Evolutionary conservation across 1,284 basidiomycete species (phyloP).

Genomic region (Leccinum insolens): DNA sequence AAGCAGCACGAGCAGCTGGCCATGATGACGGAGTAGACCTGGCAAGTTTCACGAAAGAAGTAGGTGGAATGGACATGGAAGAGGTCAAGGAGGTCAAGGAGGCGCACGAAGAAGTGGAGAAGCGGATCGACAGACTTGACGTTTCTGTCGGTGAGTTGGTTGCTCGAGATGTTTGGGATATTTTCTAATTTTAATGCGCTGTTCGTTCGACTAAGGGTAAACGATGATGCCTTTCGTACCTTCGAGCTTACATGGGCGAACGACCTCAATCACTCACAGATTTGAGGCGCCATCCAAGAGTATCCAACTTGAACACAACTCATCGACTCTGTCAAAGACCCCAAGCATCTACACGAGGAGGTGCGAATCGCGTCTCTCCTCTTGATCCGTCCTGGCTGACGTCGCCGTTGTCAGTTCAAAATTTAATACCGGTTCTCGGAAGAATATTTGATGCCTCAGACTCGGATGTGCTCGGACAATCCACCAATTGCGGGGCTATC

Average conservation of each 20-base stretch:
- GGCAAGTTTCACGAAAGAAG: constrained; percentile 86
- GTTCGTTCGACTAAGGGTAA: constrained; percentile 89
- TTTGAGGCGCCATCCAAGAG: constrained; percentile 52
- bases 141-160: constrained; percentile 74
- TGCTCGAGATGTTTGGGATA: constrained; percentile 93
- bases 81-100: constrained; percentile 80
- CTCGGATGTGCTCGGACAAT: too few relatives aligned
- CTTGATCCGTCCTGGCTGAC: too few relatives aligned
- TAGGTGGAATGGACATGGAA: constrained; percentile 93
- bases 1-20: constrained; percentile 85
- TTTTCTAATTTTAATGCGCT: constrained; percentile 94
- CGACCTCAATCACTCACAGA: constrained; percentile 48
- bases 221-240: constrained; percentile 17
- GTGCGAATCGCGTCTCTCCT: too few relatives aligned
- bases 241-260: background rate
- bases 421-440: too few relatives aligned
- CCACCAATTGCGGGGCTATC: too few relatives aligned
- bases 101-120: constrained; percentile 88
- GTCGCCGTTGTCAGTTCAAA: too few relatives aligned
- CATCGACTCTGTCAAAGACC: too few relatives aligned
- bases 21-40: constrained; percentile 47
- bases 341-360: too few relatives aligned
- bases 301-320: too few relatives aligned
- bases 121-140: constrained; percentile 95
- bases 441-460: too few relatives aligned